Percentiles rank a stretch among this genome's conserved stretches.
These are phyloP conservation scores for Arachnopeziza araneosa DNA, from an alignment of 2,329 filamentous ascomycete genomes.

Conservation along the genomic window DNA sequence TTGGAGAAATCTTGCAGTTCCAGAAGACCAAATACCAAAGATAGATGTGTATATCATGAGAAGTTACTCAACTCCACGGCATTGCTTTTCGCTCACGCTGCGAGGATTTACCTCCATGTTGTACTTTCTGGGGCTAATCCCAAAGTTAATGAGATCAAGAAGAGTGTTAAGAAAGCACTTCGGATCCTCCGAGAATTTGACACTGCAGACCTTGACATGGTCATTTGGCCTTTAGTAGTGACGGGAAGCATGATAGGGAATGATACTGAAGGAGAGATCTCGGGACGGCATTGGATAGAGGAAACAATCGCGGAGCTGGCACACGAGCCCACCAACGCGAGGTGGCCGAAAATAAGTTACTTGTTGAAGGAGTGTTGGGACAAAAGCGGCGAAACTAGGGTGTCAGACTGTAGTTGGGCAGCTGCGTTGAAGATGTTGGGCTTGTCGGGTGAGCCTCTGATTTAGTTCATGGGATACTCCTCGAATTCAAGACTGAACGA, in stretches of 20 bases:
- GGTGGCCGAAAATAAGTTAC: too few relatives aligned
- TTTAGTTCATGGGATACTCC: too few relatives aligned
- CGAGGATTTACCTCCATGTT: slow-evolving; percentile 15
- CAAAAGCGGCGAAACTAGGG: too few relatives aligned
- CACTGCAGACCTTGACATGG: not conserved
- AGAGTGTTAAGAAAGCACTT: not conserved
- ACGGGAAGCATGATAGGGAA: not conserved
- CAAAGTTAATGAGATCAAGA: not conserved
- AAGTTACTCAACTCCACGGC: not conserved
- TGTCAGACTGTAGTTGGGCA: too few relatives aligned
- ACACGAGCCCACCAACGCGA: too few relatives aligned
- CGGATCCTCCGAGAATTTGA: not conserved
- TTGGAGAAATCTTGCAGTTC: not conserved
- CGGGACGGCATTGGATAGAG: not conserved
- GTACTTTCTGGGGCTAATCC: slow-evolving; percentile 8
- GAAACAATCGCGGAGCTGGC: too few relatives aligned
- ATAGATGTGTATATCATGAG: not conserved
- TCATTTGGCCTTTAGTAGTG: not conserved
- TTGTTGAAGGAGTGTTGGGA: too few relatives aligned
- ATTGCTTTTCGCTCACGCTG: slow-evolving; percentile 5
- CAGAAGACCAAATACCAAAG: not conserved
- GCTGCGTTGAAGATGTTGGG: too few relatives aligned
- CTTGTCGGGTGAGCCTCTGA: too few relatives aligned
- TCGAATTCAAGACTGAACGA: too few relatives aligned
- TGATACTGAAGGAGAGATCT: not conserved